phyloP scores from a whole-genome alignment of 2,329 filamentous ascomycete species.

The Teratosphaeriaceae sp. region DNA sequence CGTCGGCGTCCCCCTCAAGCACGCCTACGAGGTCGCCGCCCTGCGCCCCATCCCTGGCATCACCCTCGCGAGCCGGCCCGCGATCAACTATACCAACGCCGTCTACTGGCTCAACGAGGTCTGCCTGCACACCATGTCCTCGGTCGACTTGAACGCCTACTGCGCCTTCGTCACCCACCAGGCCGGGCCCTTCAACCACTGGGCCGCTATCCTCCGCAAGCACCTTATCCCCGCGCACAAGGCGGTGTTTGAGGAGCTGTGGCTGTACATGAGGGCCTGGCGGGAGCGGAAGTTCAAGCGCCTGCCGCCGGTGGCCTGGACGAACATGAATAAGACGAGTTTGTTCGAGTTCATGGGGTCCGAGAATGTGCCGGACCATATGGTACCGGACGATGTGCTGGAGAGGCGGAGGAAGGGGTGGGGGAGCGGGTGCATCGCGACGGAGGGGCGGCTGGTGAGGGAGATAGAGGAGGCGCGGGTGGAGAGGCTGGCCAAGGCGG shows the following conservation, averaged over 20 bases:
- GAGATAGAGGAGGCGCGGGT: too few species aligned
- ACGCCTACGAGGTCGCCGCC: not conserved
- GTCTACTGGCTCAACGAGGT: slow-evolving; percentile 2
- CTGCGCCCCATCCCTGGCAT: not conserved
- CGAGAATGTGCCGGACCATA: not conserved
- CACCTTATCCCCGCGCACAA: not conserved
- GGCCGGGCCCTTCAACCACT: not conserved
- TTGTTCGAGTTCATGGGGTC: not conserved
- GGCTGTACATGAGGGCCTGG: not conserved
- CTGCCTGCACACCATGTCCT: not conserved
- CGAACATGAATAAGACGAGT: not conserved
- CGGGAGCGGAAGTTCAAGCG: slow-evolving; percentile 3
- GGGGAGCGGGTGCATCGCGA: too few species aligned
- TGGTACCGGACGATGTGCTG: too few species aligned
- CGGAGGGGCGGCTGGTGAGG: too few species aligned
- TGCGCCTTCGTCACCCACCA: not conserved
- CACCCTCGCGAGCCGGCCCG: not conserved
- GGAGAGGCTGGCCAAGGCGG: too few species aligned
- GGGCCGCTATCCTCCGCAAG: not conserved
- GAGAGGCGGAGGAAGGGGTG: too few species aligned
- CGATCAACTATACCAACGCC: slow-evolving; percentile 2
- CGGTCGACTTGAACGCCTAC: not conserved
- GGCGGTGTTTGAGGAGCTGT: not conserved
- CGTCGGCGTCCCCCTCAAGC: not conserved
- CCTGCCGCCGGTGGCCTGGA: not conserved